Evolutionary conservation across 805 yeast species (phyloP), one percentile per base, ranked within the genome.

Genomic region (Suhomyces vadensis): DNA sequence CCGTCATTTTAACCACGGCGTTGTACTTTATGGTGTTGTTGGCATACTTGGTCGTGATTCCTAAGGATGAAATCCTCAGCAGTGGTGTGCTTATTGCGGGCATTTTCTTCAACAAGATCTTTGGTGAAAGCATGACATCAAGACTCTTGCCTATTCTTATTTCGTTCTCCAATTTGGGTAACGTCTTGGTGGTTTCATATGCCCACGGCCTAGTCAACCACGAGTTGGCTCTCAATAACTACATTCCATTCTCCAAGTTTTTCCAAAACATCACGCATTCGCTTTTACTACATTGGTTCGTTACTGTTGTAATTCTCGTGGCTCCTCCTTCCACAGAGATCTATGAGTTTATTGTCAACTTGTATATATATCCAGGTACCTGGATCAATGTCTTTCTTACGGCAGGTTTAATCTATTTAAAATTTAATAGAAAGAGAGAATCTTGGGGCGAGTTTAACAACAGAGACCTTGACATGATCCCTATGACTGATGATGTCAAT

Each of bases 41-140:
- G 21, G 79, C 86, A 5, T 82, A 82, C 57, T 75, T 79, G 47
- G 66, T 78, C 2, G 82, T 79, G 11, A 75, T 79, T 9, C 75
- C 75, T 7, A 66, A 70, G 37, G 67, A 71, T 3, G 77, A 73
- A 49, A 67, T 80, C 42, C 58, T 67, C 37, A 63, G 72, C 23
- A 76, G 85, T 4, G 87, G 87, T 0, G 85, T 78, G 2, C 63
- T 82, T 21, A 78, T 82, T 8, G 87, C 87, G 0, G 87, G 86
- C 8, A 67, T 77, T 3, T 82, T 77, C 60, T 79, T 82, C 65
- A 65, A 71, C 41, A 75, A 74, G 52, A 68, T 82, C 9, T 81
- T 82, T 61, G 86, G 85, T 4, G 75, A 76, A 44, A 69, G 77
- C 6, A 57, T 75, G 13, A 77, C 82, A 0, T 67, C 60, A 3